Percentiles rank a stretch among this genome's conserved stretches.
Evolutionary conservation across 2,329 filamentous ascomycete species (phyloP).

Genomic region (Aspergillus jensenii): DNA sequence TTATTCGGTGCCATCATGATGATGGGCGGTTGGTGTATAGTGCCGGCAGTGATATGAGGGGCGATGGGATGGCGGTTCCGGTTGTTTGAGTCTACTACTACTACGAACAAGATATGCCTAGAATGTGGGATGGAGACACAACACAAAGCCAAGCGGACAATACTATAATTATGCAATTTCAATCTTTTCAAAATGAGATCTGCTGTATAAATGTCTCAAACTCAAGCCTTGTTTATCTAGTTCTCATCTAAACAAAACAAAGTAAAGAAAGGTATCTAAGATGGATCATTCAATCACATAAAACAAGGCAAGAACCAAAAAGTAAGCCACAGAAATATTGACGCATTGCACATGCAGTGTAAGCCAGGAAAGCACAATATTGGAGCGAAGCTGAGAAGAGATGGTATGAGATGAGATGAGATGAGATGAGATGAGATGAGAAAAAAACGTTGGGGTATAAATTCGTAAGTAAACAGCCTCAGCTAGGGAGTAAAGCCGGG

Average conservation of each 20-base stretch:
- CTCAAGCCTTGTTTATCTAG: not conserved
- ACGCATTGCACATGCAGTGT: not conserved
- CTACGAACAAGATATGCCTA: not conserved
- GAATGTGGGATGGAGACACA: not conserved
- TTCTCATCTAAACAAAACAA: not conserved
- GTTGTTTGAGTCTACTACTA: slow-evolving; percentile 10
- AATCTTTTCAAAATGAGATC: not conserved
- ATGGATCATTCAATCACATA: not conserved
- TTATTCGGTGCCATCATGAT: slow-evolving; percentile 77
- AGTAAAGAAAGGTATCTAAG: not conserved
- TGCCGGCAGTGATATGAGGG: slow-evolving; percentile 82
- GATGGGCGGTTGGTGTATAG: slow-evolving; percentile 77
- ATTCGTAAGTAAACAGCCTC: not conserved
- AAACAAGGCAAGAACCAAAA: not conserved
- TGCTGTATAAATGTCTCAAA: not conserved
- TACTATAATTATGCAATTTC: not conserved
- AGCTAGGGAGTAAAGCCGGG: not conserved
- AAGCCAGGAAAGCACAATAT: not conserved
- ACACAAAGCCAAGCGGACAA: not conserved
- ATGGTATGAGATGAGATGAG: not conserved
- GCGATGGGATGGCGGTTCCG: slow-evolving; percentile 72
- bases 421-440: not conserved
- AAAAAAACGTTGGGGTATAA: not conserved
- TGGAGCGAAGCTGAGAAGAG: not conserved
- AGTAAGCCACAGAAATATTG: not conserved